Evolutionary conservation across 2,329 filamentous ascomycete genomes (phyloP).

Genomic region (Hymenoscyphus infarciens): DNA sequence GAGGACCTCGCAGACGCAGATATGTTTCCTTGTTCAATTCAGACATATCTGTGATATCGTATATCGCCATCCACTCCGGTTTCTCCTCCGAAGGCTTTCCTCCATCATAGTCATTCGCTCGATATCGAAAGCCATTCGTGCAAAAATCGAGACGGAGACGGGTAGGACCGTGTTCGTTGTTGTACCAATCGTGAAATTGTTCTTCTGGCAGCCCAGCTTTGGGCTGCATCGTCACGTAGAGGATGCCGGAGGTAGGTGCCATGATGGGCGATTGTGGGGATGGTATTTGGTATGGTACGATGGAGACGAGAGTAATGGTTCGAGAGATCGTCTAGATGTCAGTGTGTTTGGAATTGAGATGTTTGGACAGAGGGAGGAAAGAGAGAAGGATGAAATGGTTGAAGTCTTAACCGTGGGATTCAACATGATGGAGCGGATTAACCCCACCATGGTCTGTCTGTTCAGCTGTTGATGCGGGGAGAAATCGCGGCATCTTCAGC

Average conservation of each 20-base stretch:
- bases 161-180: slow-evolving; percentile 84
- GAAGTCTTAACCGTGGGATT: slow-evolving; percentile 13
- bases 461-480: background rate
- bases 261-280: slow-evolving; percentile 32
- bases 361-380: background rate
- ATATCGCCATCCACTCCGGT: slow-evolving; percentile 74
- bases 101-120: slow-evolving; percentile 55
- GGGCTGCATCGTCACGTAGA: slow-evolving; percentile 86
- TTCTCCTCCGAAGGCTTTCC: slow-evolving; percentile 33
- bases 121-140: slow-evolving; percentile 75
- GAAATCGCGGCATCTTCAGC: slow-evolving; percentile 6
- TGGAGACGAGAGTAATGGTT: too few species aligned
- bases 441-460: slow-evolving; percentile 7
- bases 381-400: slow-evolving; percentile 6
- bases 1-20: slow-evolving; percentile 56
- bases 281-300: background rate
- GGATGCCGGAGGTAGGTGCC: slow-evolving; percentile 57
- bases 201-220: slow-evolving; percentile 54
- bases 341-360: background rate
- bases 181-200: slow-evolving; percentile 90
- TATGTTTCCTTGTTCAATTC: slow-evolving; percentile 69
- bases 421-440: background rate
- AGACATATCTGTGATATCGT: slow-evolving; percentile 75
- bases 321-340: background rate
- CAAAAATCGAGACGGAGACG: slow-evolving; percentile 74